phyloP scores from a whole-genome alignment of 2,329 filamentous ascomycete species.

The Colletotrichum lindemuthianum region DNA sequence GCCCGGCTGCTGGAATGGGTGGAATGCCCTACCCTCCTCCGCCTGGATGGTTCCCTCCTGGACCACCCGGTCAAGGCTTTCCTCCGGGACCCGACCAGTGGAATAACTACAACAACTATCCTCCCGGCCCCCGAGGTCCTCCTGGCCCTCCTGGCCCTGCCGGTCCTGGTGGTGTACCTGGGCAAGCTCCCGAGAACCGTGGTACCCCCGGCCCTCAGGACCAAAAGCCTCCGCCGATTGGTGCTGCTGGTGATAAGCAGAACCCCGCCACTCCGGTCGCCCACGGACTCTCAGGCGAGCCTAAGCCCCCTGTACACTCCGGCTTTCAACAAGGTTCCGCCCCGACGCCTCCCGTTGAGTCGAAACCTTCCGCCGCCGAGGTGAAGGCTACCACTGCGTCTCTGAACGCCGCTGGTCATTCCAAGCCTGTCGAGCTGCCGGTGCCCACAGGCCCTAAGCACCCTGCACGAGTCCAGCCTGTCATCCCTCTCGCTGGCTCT shows the following conservation, averaged over 20 bases:
- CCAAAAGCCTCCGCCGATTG: conserved; percentile 61
- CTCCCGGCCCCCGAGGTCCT: conserved; percentile 66
- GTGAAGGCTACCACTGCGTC: conserved; percentile 65
- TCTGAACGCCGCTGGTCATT: conserved; percentile 50
- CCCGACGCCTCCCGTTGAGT: conserved; percentile 73
- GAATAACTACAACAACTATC: conserved; percentile 69
- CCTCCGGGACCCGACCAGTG: conserved; percentile 72
- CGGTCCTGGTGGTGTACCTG: conserved; percentile 47
- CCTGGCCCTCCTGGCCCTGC: conserved; percentile 52
- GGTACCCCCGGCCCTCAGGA: conserved; percentile 45
- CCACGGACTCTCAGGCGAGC: conserved; percentile 24
- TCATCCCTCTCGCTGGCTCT: conserved; percentile 69
- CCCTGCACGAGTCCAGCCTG: conserved; percentile 67
- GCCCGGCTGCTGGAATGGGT: conserved; percentile 62
- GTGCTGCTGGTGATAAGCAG: conserved; percentile 60
- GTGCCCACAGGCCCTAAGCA: conserved; percentile 60
- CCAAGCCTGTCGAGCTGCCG: conserved; percentile 50
- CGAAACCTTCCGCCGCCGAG: conserved; percentile 70
- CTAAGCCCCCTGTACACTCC: conserved; percentile 32
- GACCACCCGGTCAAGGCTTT: conserved; percentile 67
- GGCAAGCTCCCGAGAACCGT: conserved; percentile 32
- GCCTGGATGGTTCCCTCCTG: conserved; percentile 80
- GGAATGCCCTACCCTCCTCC: conserved; percentile 83
- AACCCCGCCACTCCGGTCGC: conserved; percentile 58
- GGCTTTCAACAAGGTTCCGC: conserved; percentile 51